These are phyloP conservation scores for Streptanthus diversifolius DNA, from an alignment of 345 rosid genomes.

Conservation along the genomic window DNA sequence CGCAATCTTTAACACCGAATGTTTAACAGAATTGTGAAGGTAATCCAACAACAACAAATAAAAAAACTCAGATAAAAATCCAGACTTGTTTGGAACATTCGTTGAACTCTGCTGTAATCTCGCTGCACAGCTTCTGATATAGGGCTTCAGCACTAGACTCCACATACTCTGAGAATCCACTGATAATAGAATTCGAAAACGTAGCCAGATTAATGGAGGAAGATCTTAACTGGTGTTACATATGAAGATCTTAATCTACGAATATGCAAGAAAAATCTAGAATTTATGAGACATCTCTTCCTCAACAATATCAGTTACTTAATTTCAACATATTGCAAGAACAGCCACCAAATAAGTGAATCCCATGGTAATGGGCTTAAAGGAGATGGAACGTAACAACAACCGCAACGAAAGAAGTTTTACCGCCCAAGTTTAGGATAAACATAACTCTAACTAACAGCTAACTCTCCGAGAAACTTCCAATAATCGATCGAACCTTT, in stretches of 20 bases:
- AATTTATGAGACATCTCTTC: not conserved
- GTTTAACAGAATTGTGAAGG: not conserved
- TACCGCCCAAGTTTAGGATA: not conserved
- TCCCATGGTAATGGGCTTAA: not conserved
- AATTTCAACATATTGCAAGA: not conserved
- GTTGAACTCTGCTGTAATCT: slow-evolving; percentile 71
- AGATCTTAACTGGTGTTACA: not conserved
- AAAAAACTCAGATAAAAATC: not conserved
- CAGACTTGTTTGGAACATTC: slow-evolving; percentile 86
- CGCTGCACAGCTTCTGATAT: slow-evolving; percentile 77
- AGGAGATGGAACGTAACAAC: not conserved
- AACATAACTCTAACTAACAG: not conserved
- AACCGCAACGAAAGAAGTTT: not conserved
- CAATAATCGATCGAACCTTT: slow-evolving; percentile 38
- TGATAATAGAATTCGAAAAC: slow-evolving; percentile 23
- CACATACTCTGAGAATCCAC: slow-evolving; percentile 78
- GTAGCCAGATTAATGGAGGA: not conserved
- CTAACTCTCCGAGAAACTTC: not conserved
- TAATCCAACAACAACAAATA: not conserved
- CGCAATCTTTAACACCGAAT: not conserved
- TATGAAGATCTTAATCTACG: not conserved
- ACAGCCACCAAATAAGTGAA: not conserved
- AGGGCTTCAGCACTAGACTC: slow-evolving; percentile 65
- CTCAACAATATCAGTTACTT: not conserved
- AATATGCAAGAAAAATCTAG: not conserved